Evolutionary conservation across 306 rosid species (phyloP).

Genomic region (Purshia tridentata): DNA sequence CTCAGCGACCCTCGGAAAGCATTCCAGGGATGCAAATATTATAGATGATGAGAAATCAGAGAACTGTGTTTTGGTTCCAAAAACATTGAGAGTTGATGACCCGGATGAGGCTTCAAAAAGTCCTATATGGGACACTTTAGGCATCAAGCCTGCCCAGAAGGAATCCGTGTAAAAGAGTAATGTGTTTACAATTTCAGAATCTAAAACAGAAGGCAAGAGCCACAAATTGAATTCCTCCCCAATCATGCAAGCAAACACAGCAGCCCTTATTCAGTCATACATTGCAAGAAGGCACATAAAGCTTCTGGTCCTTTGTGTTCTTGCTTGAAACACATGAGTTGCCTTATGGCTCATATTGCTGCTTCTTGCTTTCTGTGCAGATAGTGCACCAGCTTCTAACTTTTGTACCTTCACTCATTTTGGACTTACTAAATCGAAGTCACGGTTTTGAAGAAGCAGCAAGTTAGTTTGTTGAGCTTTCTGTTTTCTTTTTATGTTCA

Average conservation of each 20-base stretch:
- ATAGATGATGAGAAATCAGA: conserved; percentile 44
- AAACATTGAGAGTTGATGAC: conserved; percentile 45
- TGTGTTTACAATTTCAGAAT: conserved; percentile 13
- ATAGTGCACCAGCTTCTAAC: not conserved
- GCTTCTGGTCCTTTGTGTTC: not conserved
- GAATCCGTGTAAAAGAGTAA: conserved; percentile 17
- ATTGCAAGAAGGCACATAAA: conserved; percentile 35
- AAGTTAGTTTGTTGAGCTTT: not conserved
- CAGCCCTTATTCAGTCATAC: conserved; percentile 34
- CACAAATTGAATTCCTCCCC: conserved; percentile 32
- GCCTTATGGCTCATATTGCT: not conserved
- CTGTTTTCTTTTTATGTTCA: not conserved
- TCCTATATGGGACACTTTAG: conserved; percentile 40
- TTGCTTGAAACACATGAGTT: not conserved
- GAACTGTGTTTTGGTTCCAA: conserved; percentile 40
- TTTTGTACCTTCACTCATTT: not conserved
- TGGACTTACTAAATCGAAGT: not conserved
- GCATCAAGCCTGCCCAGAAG: conserved; percentile 24
- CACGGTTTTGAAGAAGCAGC: too few species aligned
- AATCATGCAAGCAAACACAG: conserved; percentile 44
- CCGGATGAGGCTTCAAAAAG: conserved; percentile 42
- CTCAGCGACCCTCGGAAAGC: conserved; percentile 57
- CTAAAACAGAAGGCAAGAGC: conserved; percentile 38
- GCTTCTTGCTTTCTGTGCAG: not conserved
- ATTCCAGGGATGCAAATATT: conserved; percentile 40